Conservation (phyloP, 345 rosid species). For the Citrus australasica region DNA sequence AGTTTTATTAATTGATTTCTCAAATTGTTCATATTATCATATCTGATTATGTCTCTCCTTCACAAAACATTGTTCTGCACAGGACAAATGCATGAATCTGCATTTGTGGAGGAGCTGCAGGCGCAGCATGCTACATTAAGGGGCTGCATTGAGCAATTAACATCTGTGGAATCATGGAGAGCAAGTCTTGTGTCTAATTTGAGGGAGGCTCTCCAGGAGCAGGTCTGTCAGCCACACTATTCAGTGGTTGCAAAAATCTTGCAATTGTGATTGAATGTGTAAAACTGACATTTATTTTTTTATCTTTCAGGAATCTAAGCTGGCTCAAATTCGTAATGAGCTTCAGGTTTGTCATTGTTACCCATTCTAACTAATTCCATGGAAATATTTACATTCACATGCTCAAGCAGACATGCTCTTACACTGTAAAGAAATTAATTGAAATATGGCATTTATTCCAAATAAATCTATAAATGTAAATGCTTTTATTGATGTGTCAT, state of each 20-base stretch:
- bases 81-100: slow-evolving; percentile 51
- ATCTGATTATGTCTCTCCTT: not conserved
- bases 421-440: not conserved
- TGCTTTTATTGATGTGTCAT: not conserved
- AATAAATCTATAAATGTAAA: not conserved
- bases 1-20: not conserved
- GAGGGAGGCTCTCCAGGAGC: slow-evolving; percentile 84
- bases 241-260: slow-evolving; percentile 1
- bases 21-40: not conserved
- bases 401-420: not conserved
- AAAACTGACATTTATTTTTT: slow-evolving; percentile 23
- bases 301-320: slow-evolving; percentile 64
- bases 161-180: slow-evolving; percentile 59
- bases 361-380: not conserved
- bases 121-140: slow-evolving; percentile 65
- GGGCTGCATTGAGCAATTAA: slow-evolving; percentile 71
- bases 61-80: slow-evolving; percentile 18
- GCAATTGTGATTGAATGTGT: slow-evolving; percentile 5
- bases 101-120: slow-evolving; percentile 64
- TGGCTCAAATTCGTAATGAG: slow-evolving; percentile 66
- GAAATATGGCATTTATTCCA: not conserved
- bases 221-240: slow-evolving; percentile 46
- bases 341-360: slow-evolving; percentile 61
- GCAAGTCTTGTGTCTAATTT: slow-evolving; percentile 64
- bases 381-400: not conserved